Conservation (phyloP, 169 alveolate genomes). For the Eimeria maxima region DNA sequence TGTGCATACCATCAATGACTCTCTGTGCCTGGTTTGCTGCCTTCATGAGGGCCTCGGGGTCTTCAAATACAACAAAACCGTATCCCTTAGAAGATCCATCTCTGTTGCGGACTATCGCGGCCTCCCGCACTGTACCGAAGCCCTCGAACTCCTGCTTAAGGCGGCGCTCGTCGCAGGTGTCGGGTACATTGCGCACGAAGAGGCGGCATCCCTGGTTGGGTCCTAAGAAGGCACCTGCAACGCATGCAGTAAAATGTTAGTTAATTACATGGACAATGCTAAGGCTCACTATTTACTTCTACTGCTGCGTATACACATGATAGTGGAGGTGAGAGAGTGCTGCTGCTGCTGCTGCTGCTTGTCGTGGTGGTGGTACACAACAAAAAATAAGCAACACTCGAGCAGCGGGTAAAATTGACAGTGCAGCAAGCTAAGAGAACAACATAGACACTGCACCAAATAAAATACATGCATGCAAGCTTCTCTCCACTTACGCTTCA, state of each 20-base stretch:
- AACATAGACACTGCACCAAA: not conserved
- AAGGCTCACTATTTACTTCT: too few species aligned
- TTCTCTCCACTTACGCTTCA: constrained; percentile 34
- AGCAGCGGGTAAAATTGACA: not conserved
- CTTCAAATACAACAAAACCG: constrained; percentile 90
- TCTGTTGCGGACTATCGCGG: constrained; percentile 89
- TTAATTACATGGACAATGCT: too few species aligned
- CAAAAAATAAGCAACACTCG: too few species aligned
- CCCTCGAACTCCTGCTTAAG: constrained; percentile 69
- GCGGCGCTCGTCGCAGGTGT: constrained; percentile 72
- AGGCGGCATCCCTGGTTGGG: constrained; percentile 66
- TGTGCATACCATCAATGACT: constrained; percentile 62
- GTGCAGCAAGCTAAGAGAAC: not conserved
- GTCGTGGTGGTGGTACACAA: too few species aligned
- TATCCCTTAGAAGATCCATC: constrained; percentile 91
- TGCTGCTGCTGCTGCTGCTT: too few species aligned
- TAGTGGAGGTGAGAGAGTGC: too few species aligned
- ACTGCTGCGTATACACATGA: too few species aligned
- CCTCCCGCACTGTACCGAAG: constrained; percentile 75
- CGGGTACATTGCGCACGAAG: constrained; percentile 79
- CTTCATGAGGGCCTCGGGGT: constrained; percentile 85
- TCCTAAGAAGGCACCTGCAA: constrained; percentile 65
- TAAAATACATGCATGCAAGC: not conserved
- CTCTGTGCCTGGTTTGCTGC: constrained; percentile 76
- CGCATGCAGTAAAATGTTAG: not conserved